Evolutionary conservation across 331 rosid genomes (phyloP).

Genomic region (Erythrophleum ivorense): DNA sequence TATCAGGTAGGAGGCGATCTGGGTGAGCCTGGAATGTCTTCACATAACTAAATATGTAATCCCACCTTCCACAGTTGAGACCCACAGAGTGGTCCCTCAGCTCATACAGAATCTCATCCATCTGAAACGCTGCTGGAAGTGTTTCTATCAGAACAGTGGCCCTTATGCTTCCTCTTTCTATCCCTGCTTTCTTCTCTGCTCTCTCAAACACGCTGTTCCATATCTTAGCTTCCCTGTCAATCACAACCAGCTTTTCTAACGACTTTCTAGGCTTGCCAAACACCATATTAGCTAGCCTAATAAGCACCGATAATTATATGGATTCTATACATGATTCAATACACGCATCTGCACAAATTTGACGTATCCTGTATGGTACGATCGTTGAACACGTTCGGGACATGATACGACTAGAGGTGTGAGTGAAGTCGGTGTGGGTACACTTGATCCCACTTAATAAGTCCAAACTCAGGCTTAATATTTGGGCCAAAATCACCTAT

Average conservation of each 20-base stretch:
- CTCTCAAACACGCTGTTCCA: slow-evolving; percentile 86
- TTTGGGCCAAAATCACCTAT: no score
- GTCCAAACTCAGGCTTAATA: no score
- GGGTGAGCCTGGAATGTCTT: slow-evolving; percentile 90
- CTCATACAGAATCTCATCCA: slow-evolving; percentile 91
- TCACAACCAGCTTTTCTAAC: neutral
- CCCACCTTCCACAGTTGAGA: slow-evolving; percentile 96
- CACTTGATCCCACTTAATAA: no score
- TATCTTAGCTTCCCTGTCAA: slow-evolving; percentile 85
- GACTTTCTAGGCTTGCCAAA: neutral
- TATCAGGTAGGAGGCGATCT: slow-evolving; percentile 79
- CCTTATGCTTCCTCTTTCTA: slow-evolving; percentile 88
- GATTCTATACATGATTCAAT: no score
- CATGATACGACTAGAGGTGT: no score
- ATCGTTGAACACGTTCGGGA: no score
- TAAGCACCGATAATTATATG: neutral
- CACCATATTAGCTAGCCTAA: neutral
- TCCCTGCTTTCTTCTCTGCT: slow-evolving; percentile 78
- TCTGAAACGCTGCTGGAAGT: slow-evolving; percentile 91
- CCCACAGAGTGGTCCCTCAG: slow-evolving; percentile 88
- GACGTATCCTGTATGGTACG: no score
- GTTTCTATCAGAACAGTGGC: slow-evolving; percentile 92
- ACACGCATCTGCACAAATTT: no score
- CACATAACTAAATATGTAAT: slow-evolving; percentile 94
- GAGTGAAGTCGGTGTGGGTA: no score